These are phyloP conservation scores for barrel medic (Medicago truncatula) DNA, from an alignment of 306 rosid genomes.

Conservation along the genomic window MtrunA17r5.0-ANR NC_053043.1:12609001-12609500, in stretches of 20 bases:
- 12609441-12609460: too few relatives aligned
- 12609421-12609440: neutral
- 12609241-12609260: constrained; percentile 41
- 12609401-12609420: neutral
- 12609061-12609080: constrained; percentile 43
- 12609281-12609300: neutral
- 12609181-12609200: constrained; percentile 44
- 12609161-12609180: constrained; percentile 36
- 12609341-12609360: neutral
- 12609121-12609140: constrained; percentile 39
- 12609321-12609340: constrained; percentile 15
- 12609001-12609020: constrained; percentile 26
- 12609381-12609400: neutral
- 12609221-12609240: constrained; percentile 36
- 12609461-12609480: too few relatives aligned
- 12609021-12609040: constrained; percentile 28
- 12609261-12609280: neutral
- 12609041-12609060: constrained; percentile 28
- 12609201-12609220: constrained; percentile 37
- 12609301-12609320: neutral
- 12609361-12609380: too few relatives aligned
- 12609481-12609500: too few relatives aligned
- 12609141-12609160: constrained; percentile 30
- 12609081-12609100: constrained; percentile 40
- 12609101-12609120: constrained; percentile 48